Evolutionary conservation across 805 yeast species (phyloP), one percentile per base, ranked within the genome.

Genomic region (Metschnikowia cubensis): DNA sequence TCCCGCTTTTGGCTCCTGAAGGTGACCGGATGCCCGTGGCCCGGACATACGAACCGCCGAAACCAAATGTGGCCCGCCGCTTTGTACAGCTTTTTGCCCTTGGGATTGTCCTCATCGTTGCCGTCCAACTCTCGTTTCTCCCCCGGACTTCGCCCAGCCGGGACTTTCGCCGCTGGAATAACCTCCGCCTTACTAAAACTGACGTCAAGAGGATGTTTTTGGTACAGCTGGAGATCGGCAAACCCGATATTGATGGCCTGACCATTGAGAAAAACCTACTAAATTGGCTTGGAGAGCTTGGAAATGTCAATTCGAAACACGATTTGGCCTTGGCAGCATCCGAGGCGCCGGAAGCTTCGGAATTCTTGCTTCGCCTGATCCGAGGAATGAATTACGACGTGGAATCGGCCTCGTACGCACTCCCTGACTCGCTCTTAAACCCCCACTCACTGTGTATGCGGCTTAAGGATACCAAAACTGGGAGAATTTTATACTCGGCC

Each of bases 101-200:
- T 20, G 87, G 88, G 1, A 52, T 82, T 2, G 47, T 75, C 2
- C 80, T 82, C 42, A 66, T 82, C 34, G 60, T 81, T 14, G 71
- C 79, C 2, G 82, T 87, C 61, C 80, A 87, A 37, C 70, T 88
- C 45, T 80, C 85, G 0, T 90, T 90, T 63, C 71, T 89, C 14
- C 97, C 96, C 1, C 67, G 96, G 50, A 88, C 97, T 1, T 87
- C 96, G 2, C 70, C 89, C 17, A 81, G 86, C 45, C 71, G 96
- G 55, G 97, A 91, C 65, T 81, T 87, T 59, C 77, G 92, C 58
- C 70, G 96, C 45, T 65, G 88, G 55, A 88, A 89, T 66, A 83
- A 84, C 32, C 76, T 82, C 34, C 77, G 72, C 47, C 62, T 88
- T 44, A 84, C 96, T 2, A 76, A 75, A 49, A 76, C 82, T 8